phyloP scores from a whole-genome alignment of 768 basidiomycete genomes.

The Clitopilus hobsonii region DNA sequence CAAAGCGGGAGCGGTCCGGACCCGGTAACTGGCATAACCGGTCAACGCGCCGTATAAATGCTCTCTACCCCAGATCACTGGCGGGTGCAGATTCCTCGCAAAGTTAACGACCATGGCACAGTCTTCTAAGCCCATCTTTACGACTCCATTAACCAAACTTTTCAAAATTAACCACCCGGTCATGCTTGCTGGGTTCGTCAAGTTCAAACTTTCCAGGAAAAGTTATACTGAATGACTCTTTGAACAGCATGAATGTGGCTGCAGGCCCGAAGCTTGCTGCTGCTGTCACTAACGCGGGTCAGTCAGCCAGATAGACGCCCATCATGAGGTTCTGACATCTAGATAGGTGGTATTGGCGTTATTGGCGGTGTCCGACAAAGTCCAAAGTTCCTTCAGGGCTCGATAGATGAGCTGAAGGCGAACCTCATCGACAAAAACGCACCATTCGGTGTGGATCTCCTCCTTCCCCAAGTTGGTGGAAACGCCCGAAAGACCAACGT shows the following conservation, averaged over 20 bases:
- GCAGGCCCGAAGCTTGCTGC: conserved; percentile 83
- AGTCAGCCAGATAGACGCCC: conserved; percentile 1
- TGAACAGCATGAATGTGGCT: conserved; percentile 73
- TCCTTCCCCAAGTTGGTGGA: conserved; percentile 80
- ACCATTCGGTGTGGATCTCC: conserved; percentile 78
- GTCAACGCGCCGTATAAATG: background rate
- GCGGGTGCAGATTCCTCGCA: background rate
- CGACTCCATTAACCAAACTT: conserved; percentile 68
- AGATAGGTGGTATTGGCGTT: conserved; percentile 73
- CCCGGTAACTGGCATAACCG: background rate
- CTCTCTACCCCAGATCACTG: background rate
- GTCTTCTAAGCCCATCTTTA: conserved; percentile 59
- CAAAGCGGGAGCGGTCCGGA: background rate
- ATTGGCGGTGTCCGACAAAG: conserved; percentile 79
- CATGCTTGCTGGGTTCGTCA: conserved; percentile 64
- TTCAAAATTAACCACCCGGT: conserved; percentile 82
- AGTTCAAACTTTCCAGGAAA: conserved; percentile 1
- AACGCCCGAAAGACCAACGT: conserved; percentile 81
- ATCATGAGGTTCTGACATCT: background rate
- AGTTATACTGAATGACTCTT: conserved; percentile 2
- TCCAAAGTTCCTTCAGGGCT: conserved; percentile 63
- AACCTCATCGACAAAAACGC: conserved; percentile 71
- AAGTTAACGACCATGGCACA: background rate
- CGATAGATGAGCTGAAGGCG: conserved; percentile 70
- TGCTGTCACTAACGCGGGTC: conserved; percentile 86